Percentiles rank a stretch among this genome's conserved stretches.
Conservation (phyloP, 2,329 filamentous ascomycete species). For the Ceratocystis destructans region DNA sequence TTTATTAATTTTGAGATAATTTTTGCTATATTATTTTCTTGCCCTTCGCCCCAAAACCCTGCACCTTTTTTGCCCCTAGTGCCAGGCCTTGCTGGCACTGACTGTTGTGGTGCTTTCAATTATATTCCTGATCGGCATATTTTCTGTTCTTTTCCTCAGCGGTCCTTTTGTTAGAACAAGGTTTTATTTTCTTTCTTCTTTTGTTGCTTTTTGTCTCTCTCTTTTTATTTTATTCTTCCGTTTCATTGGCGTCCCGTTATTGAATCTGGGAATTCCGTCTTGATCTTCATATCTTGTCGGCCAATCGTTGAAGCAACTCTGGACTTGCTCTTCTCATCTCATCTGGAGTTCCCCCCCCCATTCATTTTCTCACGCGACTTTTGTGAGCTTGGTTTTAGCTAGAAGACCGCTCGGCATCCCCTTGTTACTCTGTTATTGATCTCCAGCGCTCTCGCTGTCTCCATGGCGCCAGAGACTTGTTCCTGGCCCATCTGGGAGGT, state of each 20-base stretch:
- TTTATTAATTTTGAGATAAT: background rate
- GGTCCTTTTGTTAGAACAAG: conserved; percentile 4
- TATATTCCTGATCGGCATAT: background rate
- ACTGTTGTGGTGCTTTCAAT: background rate
- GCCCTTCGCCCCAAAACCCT: background rate
- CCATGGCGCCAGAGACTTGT: conserved; percentile 18
- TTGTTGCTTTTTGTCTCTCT: background rate
- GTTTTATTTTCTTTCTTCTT: background rate
- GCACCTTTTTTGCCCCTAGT: background rate
- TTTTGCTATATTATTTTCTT: background rate
- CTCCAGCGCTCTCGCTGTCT: background rate
- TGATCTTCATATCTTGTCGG: background rate
- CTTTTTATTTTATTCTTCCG: background rate
- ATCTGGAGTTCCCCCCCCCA: background rate
- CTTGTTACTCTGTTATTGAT: background rate
- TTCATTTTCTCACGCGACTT: background rate
- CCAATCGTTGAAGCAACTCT: background rate
- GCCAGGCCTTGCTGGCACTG: background rate
- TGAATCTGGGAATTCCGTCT: conserved; percentile 1
- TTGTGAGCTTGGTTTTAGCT: conserved; percentile 3
- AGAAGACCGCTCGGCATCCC: background rate
- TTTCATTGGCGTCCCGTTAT: conserved; percentile 4
- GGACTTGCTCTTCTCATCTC: background rate
- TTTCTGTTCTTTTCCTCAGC: background rate
- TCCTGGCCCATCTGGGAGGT: conserved; percentile 46